Evolutionary conservation across 306 rosid genomes (phyloP), one percentile per base, ranked within the genome.

Genomic region (Malus sylvestris): DNA sequence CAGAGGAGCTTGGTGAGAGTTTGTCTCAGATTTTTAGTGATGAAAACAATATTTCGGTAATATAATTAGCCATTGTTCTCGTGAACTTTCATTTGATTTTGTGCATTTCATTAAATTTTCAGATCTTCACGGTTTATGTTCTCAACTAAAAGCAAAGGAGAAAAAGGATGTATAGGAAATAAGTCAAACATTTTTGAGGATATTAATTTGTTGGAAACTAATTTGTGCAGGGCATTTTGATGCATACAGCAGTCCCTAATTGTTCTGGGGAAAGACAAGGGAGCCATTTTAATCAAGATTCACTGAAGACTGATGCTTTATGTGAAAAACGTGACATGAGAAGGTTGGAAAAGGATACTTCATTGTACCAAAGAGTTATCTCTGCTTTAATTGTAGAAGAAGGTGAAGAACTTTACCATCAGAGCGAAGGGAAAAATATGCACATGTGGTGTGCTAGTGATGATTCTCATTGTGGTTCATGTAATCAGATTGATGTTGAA

Each of bases 381-480:
- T 93, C 94, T 85, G 93, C 98, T 77, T 80, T 93, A 76, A 90
- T 93, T 72, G 93, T 82, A 78, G 98, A 89, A 77, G 93, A 91
- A 78, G 76, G 66, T 83, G 98, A 87, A 78, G 98, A 88, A 71
- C 81, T 80, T 35, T 87, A 74, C 80, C 88, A 76, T 74, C 90
- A 67, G 30, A 76, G 80, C 25, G 96, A 91, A 69, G 94, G 81
- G 51, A 91, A 87, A 81, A 86, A 84, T 83, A 74, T 81, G 61
- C 87, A 88, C 75, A 79, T 91, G 51, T 97, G 92, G 79, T 83
- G 82, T 83, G 86, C 86, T 0, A 90, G 97, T 85, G 98, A 93
- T 81, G 97, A 91, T 87, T 93, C 98, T 85, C 93, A 87, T 76
- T 88, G 97, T 78, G 94, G 91, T 71, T 91, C 98, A 53, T 91